These are phyloP conservation scores for Chalciporus chontae DNA, from an alignment of 768 basidiomycete genomes.

Conservation along the genomic window DNA sequence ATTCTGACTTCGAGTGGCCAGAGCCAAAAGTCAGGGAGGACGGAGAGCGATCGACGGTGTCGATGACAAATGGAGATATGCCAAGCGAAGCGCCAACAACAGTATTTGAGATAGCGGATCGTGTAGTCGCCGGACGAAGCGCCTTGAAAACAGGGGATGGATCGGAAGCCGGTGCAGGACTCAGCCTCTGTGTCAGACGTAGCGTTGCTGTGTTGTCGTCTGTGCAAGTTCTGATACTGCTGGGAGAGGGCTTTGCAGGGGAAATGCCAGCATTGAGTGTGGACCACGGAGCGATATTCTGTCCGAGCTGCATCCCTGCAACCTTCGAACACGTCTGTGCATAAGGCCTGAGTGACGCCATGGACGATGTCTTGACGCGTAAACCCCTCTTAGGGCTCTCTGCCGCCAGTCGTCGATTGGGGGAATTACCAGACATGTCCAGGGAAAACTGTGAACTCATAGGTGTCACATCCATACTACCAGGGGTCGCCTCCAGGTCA, in stretches of 20 bases:
- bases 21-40: constrained; percentile 39
- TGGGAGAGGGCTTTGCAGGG: constrained; percentile 33
- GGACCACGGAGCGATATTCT: constrained; percentile 65
- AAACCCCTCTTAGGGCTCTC: constrained; percentile 38
- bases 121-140: constrained; percentile 45
- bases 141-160: constrained; percentile 58
- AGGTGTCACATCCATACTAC: constrained; percentile 47
- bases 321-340: constrained; percentile 30
- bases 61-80: constrained; percentile 24
- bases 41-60: constrained; percentile 19
- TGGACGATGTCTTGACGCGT: constrained; percentile 38
- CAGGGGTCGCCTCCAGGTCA: constrained; percentile 77
- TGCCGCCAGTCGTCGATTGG: constrained; percentile 23
- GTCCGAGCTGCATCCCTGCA: constrained; percentile 36
- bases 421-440: constrained; percentile 25
- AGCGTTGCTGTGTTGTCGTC: constrained; percentile 25
- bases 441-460: constrained; percentile 27
- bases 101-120: constrained; percentile 15
- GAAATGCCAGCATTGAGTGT: constrained; percentile 39
- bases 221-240: constrained; percentile 17
- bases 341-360: constrained; percentile 51
- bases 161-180: constrained; percentile 57
- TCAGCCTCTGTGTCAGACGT: constrained; percentile 44
- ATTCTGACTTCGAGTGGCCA: constrained; percentile 29
- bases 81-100: constrained; percentile 22